Conservation (phyloP, 1,284 basidiomycete genomes). For the Fistulinella cinereoalba region DNA sequence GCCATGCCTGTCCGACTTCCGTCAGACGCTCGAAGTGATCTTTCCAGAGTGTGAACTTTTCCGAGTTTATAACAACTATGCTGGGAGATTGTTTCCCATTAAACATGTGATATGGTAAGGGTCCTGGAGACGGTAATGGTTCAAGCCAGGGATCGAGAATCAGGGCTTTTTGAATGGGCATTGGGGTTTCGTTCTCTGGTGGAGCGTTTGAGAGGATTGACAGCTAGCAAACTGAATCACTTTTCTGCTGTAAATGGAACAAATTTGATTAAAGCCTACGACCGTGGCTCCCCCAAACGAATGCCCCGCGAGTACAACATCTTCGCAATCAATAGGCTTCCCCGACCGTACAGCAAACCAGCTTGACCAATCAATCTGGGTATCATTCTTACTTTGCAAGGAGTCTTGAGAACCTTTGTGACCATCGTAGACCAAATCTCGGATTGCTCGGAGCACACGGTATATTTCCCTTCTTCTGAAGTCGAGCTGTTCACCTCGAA, state of each 20-base stretch:
- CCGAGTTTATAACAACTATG: slow-evolving; percentile 68
- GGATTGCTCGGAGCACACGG: slow-evolving; percentile 48
- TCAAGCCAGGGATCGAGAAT: slow-evolving; percentile 80
- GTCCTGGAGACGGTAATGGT: slow-evolving; percentile 59
- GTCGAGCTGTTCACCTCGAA: slow-evolving; percentile 62
- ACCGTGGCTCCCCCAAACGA: slow-evolving; percentile 77
- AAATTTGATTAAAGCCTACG: slow-evolving; percentile 40
- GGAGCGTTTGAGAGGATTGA: slow-evolving; percentile 51
- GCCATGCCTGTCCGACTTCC: slow-evolving; percentile 53
- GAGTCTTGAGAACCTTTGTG: slow-evolving; percentile 25
- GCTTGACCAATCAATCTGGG: slow-evolving; percentile 38
- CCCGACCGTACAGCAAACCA: slow-evolving; percentile 39
- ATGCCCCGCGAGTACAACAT: slow-evolving; percentile 61
- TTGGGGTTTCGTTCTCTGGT: slow-evolving; percentile 36
- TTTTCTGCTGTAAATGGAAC: neutral
- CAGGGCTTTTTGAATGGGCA: slow-evolving; percentile 56
- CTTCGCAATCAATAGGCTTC: slow-evolving; percentile 39
- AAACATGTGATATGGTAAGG: slow-evolving; percentile 26
- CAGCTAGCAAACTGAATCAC: slow-evolving; percentile 38
- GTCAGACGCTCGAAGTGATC: slow-evolving; percentile 61
- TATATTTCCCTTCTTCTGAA: slow-evolving; percentile 68
- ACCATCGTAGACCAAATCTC: slow-evolving; percentile 37
- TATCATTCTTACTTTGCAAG: slow-evolving; percentile 35
- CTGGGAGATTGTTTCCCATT: slow-evolving; percentile 30
- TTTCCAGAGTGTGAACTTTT: slow-evolving; percentile 72